These are phyloP conservation scores for Basidiobolus heterosporus DNA, from an alignment of 371 early-diverging fungal species.

Conservation along the genomic window DNA sequence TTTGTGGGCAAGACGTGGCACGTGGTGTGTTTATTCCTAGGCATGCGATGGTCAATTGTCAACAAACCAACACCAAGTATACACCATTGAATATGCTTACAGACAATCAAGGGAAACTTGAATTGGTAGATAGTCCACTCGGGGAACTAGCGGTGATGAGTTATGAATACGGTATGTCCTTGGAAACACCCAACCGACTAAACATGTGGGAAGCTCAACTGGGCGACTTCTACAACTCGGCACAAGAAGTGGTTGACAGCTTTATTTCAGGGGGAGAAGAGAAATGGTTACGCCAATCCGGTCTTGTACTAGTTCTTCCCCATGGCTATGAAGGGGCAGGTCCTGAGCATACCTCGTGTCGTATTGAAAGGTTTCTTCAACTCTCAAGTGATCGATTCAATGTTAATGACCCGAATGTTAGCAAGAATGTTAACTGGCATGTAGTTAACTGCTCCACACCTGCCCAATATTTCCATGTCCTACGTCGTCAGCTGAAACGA, in stretches of 20 bases:
- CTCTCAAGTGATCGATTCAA: conserved; percentile 44
- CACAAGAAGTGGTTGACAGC: conserved; percentile 88
- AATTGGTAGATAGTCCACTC: conserved; percentile 81
- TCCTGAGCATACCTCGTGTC: conserved; percentile 82
- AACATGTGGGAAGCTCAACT: conserved; percentile 96
- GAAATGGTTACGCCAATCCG: conserved; percentile 86
- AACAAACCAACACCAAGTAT: conserved; percentile 38
- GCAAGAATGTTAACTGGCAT: conserved; percentile 64
- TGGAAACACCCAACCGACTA: conserved; percentile 68
- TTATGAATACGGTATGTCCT: conserved; percentile 85
- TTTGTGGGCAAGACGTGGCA: conserved; percentile 94
- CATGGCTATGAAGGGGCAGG: conserved; percentile 97
- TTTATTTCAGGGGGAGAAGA: conserved; percentile 71
- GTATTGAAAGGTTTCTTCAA: conserved; percentile 88
- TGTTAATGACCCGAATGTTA: conserved; percentile 7
- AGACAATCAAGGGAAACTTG: conserved; percentile 7
- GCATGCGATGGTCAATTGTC: conserved; percentile 74
- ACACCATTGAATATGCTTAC: conserved; percentile 51
- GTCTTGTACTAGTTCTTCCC: conserved; percentile 82
- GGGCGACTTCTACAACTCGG: conserved; percentile 93
- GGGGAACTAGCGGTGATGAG: conserved; percentile 89
- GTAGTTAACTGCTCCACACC: conserved; percentile 86
- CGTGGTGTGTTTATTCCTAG: conserved; percentile 95
- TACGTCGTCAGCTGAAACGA: conserved; percentile 76
- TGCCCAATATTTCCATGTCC: conserved; percentile 88